Evolutionary conservation across 139 green algal species (phyloP).

Genomic region (Nannochloris sp.): DNA sequence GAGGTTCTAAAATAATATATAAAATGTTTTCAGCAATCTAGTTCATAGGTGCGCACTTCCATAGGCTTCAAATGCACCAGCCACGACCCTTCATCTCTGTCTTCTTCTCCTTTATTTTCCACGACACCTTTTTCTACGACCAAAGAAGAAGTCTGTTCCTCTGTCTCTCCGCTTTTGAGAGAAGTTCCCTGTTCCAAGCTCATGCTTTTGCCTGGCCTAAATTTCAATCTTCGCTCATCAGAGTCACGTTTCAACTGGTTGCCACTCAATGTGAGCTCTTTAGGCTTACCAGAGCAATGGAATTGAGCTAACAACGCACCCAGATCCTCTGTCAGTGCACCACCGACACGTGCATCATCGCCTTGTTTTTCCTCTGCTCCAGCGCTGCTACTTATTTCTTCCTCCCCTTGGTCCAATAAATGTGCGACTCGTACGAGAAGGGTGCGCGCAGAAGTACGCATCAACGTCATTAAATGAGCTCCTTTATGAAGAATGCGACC

Average conservation of each 20-base stretch:
- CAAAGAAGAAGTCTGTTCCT: background rate
- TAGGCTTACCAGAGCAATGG: background rate
- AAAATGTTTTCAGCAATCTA: constrained; percentile 6
- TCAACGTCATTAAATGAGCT: constrained; percentile 49
- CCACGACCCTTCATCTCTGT: constrained; percentile 1
- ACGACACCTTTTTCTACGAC: background rate
- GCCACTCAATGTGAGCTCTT: background rate
- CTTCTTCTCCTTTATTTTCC: background rate
- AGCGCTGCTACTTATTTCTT: background rate
- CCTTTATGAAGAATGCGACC: constrained; percentile 9
- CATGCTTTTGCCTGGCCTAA: background rate
- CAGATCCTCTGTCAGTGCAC: background rate
- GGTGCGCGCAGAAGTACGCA: background rate
- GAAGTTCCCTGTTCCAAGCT: background rate
- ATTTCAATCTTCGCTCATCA: background rate
- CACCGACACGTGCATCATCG: background rate
- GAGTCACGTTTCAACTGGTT: background rate
- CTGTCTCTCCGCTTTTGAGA: background rate
- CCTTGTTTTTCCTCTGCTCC: background rate
- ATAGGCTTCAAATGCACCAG: constrained; percentile 41
- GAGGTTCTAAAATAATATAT: background rate
- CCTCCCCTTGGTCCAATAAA: constrained; percentile 23
- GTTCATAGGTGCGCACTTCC: constrained; percentile 51
- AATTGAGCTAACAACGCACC: background rate
- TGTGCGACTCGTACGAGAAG: constrained; percentile 46